These are phyloP conservation scores for Psilocybe tampanensis DNA, from an alignment of 768 basidiomycete species.

Conservation along the genomic window DNA sequence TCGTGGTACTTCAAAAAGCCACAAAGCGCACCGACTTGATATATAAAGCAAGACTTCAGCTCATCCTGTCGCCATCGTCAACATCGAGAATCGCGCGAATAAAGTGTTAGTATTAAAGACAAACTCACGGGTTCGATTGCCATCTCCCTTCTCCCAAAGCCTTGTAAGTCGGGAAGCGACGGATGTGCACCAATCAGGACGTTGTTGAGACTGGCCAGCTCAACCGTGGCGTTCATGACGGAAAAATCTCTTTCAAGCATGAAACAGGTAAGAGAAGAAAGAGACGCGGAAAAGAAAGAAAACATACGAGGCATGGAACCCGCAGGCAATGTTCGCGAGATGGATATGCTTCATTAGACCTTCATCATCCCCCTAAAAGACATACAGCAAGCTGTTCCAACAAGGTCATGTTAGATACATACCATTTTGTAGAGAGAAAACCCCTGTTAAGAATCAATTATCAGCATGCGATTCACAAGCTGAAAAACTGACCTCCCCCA, in stretches of 20 bases:
- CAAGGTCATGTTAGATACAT: not conserved
- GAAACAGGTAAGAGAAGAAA: not conserved
- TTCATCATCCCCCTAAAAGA: constrained; percentile 49
- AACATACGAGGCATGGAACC: constrained; percentile 64
- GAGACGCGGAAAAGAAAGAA: no score
- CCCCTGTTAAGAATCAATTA: constrained; percentile 33
- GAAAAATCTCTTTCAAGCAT: constrained; percentile 58
- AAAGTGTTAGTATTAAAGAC: not conserved
- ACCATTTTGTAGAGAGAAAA: constrained; percentile 54
- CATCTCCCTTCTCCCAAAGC: constrained; percentile 70
- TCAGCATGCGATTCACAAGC: not conserved
- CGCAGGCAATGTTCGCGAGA: constrained; percentile 66
- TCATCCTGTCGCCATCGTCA: constrained; percentile 42
- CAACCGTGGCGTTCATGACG: constrained; percentile 65
- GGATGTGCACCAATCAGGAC: constrained; percentile 72
- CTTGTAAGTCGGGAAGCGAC: constrained; percentile 63
- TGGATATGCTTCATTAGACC: constrained; percentile 58
- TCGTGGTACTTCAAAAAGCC: constrained; percentile 60
- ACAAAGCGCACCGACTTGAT: constrained; percentile 67
- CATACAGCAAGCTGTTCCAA: not conserved
- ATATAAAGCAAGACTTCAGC: constrained; percentile 57
- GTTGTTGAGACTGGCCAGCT: constrained; percentile 53
- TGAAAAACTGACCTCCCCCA: constrained; percentile 51
- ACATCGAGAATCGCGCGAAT: not conserved
- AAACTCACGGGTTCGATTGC: constrained; percentile 54